Evolutionary conservation across 2,329 filamentous ascomycete species (phyloP), one percentile per base, ranked within the genome.

Genomic region (Nemania sp.): DNA sequence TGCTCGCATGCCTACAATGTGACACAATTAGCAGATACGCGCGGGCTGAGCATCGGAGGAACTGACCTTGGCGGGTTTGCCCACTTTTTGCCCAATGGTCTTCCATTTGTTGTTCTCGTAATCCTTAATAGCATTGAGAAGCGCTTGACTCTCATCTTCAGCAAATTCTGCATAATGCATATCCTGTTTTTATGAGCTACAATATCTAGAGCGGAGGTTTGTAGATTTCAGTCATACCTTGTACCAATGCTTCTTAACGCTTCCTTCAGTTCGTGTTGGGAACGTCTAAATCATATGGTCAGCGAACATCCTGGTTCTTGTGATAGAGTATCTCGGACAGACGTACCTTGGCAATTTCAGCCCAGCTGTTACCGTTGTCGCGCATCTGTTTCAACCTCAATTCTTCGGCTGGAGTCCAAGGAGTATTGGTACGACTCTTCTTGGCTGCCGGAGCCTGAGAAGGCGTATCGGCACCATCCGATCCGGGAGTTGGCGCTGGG

Each of bases 101-200:
- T 97, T 97, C 94, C 94, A 99, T 72, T 97, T 97, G 73, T 95
- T 97, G 69, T 91, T 88, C 71, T 99, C 94, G 75, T 97, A 97
- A 71, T 99, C 94, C 75, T 96, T 97, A 76, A 99, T 99, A 24
- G 94, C 94, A 61, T 89, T 91, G 62, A 96, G 83, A 54, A 99
- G 76, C 31, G 89, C 89, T 65, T 86, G 82, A 68, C 86, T 91
- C 83, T 90, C 94, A 69, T 97, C 91, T 77, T 97, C 93, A 44
- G 90, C 92, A 72, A 99, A 97, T 70, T 97, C 94, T 61, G 94
- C 94, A 72, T 97, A 97, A 71, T 99, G 94, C 94, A 99, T 99
- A 66, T 99, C 94, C 90, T 94, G 66, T 56, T 54, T 39, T 24
- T 3, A 26, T 52, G 37, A 55, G 59, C 30, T 34, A 1, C 22